phyloP scores from a whole-genome alignment of 1,284 basidiomycete species.

The Puccinia horiana region DNA sequence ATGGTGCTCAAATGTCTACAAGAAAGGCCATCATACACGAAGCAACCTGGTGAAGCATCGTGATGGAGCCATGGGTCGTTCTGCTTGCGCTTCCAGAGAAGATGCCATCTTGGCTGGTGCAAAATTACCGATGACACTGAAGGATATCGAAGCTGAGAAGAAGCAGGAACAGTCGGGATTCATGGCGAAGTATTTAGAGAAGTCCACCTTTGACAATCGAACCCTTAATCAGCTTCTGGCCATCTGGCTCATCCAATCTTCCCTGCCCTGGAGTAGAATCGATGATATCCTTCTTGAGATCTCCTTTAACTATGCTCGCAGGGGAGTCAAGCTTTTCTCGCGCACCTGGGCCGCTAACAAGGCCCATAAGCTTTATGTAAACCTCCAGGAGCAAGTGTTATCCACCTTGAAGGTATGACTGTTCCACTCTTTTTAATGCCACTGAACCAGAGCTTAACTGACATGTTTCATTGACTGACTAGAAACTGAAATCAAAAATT shows the following conservation, averaged over 20 bases:
- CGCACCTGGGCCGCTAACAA: not conserved
- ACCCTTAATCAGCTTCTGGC: not conserved
- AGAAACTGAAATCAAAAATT: not conserved
- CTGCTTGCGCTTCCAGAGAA: not conserved
- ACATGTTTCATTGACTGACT: not conserved
- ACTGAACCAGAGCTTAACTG: not conserved
- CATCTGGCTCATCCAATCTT: slow-evolving; percentile 6
- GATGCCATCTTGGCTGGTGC: not conserved
- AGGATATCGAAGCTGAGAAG: not conserved
- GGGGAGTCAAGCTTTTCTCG: not conserved
- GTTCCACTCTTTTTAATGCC: not conserved
- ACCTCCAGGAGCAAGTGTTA: not conserved
- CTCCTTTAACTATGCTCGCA: not conserved
- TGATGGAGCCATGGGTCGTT: not conserved
- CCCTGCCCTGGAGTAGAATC: not conserved
- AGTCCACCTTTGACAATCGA: not conserved
- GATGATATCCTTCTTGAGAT: not conserved
- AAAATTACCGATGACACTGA: not conserved
- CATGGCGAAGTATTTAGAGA: not conserved
- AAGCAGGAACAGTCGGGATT: not conserved
- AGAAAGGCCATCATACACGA: not conserved
- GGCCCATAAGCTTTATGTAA: not conserved
- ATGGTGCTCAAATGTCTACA: not conserved
- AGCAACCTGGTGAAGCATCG: slow-evolving; percentile 1
- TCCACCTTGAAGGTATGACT: not conserved